These are phyloP conservation scores for Boletus sp. DNA, from an alignment of 768 basidiomycete species.

Conservation along the genomic window DNA sequence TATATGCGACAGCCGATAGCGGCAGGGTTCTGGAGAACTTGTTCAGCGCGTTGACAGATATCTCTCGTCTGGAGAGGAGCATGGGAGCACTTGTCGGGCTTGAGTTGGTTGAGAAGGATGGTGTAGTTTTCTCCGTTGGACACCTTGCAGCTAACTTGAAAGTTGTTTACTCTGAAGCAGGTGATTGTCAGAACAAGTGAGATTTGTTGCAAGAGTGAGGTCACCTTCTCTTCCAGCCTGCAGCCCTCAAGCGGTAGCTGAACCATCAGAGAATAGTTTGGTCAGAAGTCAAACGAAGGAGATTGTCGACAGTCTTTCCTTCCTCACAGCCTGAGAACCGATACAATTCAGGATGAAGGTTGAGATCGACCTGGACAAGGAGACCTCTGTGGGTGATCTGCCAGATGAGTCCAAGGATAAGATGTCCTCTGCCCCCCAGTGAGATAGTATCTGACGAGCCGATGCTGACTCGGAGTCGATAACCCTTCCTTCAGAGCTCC, in stretches of 20 bases:
- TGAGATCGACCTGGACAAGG: constrained; percentile 95
- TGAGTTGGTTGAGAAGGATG: constrained; percentile 90
- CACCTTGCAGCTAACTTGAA: constrained; percentile 97
- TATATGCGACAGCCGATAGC: constrained; percentile 94
- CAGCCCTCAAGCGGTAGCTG: constrained; percentile 96
- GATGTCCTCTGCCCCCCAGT: constrained; percentile 91
- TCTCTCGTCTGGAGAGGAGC: constrained; percentile 86
- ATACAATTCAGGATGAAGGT: constrained; percentile 95
- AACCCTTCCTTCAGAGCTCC: no score
- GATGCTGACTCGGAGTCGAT: no score
- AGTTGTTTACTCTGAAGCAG: constrained; percentile 84
- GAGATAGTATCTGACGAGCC: constrained; percentile 90
- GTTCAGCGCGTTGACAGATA: constrained; percentile 81
- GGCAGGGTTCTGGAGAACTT: constrained; percentile 93
- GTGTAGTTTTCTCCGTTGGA: constrained; percentile 98
- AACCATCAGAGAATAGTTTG: constrained; percentile 99
- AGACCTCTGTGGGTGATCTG: constrained; percentile 95
- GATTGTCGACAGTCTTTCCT: constrained; percentile 94
- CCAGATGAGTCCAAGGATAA: constrained; percentile 98
- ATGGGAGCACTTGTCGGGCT: constrained; percentile 87
- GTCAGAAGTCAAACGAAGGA: constrained; percentile 90
- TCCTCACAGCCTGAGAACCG: constrained; percentile 95
- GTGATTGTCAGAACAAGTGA: not conserved
- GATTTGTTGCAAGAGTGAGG: not conserved
- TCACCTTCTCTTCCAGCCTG: constrained; percentile 85